Conservation (phyloP, 768 basidiomycete species). For the Suillus lakei region DNA sequence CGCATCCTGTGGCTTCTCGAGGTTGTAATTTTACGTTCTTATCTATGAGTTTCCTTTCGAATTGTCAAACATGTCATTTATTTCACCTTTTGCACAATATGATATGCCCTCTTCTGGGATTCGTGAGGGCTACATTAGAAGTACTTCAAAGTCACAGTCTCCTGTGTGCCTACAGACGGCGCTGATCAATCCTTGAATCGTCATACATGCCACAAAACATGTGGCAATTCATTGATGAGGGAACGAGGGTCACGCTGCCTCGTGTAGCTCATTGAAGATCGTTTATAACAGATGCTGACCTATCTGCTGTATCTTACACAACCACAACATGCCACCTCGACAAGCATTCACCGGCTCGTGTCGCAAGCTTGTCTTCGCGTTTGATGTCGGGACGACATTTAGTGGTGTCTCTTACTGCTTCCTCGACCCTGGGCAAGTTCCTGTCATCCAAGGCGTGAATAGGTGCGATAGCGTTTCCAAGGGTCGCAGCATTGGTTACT, state of each 20-base stretch:
- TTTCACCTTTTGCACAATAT: constrained; percentile 2
- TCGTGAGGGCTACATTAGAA: not conserved
- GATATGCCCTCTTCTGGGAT: not conserved
- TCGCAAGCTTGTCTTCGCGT: constrained; percentile 51
- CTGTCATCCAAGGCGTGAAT: constrained; percentile 23
- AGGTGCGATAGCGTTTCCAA: constrained; percentile 21
- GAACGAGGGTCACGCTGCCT: constrained; percentile 4
- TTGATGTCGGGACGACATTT: constrained; percentile 58
- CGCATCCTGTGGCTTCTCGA: not conserved
- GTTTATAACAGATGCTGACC: constrained; percentile 4
- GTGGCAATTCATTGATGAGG: not conserved
- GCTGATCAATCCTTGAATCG: constrained; percentile 2
- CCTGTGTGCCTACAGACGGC: not conserved
- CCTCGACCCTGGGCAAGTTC: constrained; percentile 35
- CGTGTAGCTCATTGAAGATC: not conserved
- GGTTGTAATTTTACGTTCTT: constrained; percentile 7
- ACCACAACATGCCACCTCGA: constrained; percentile 32
- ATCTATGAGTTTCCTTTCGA: not conserved
- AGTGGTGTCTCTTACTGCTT: constrained; percentile 52
- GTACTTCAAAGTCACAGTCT: not conserved
- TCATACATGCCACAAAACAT: constrained; percentile 3
- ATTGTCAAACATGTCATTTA: not conserved
- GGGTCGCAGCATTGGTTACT: constrained; percentile 11
- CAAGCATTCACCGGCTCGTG: constrained; percentile 44
- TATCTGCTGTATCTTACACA: not conserved